Conservation (phyloP, 2,329 filamentous ascomycete species). For the Mycosphaerella sp. region DNA sequence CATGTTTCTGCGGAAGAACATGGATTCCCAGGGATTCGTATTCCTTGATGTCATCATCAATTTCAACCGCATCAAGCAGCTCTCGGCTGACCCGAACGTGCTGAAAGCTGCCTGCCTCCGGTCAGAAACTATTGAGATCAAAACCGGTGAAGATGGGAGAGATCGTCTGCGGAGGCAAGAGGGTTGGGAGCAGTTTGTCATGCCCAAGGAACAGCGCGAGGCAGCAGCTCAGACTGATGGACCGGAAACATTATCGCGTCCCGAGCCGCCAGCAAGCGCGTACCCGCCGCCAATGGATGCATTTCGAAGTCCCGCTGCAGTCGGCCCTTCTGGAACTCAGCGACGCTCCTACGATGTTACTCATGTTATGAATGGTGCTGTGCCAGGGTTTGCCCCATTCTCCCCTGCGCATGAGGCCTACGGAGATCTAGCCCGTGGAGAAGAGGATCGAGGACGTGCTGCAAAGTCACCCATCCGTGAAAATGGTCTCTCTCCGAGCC, state of each 20-base stretch:
- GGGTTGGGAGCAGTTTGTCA: conserved; percentile 73
- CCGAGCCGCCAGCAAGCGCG: conserved; percentile 35
- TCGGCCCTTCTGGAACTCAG: conserved; percentile 14
- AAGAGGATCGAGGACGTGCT: conserved; percentile 27
- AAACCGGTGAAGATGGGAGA: conserved; percentile 65
- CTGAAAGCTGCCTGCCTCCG: conserved; percentile 69
- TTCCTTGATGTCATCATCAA: conserved; percentile 67
- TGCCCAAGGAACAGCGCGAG: conserved; percentile 65
- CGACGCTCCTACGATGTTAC: conserved; percentile 27
- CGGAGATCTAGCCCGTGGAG: conserved; percentile 23
- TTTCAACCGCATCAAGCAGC: conserved; percentile 77
- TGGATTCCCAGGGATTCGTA: conserved; percentile 95
- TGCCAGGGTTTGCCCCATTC: conserved; percentile 21
- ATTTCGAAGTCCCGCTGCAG: conserved; percentile 25
- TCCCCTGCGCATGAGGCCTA: conserved; percentile 17
- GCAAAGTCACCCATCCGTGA: conserved; percentile 30
- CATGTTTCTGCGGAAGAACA: conserved; percentile 75
- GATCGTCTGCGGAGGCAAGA: conserved; percentile 71
- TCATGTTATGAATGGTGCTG: conserved; percentile 25
- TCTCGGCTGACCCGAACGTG: conserved; percentile 65
- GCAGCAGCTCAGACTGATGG: conserved; percentile 68
- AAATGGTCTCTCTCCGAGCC: conserved; percentile 18
- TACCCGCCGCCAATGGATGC: conserved; percentile 27
- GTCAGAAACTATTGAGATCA: conserved; percentile 66
- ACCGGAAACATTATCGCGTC: conserved; percentile 43